phyloP scores from a whole-genome alignment of 2,329 filamentous ascomycete species.

The Hortaea werneckii region DNA sequence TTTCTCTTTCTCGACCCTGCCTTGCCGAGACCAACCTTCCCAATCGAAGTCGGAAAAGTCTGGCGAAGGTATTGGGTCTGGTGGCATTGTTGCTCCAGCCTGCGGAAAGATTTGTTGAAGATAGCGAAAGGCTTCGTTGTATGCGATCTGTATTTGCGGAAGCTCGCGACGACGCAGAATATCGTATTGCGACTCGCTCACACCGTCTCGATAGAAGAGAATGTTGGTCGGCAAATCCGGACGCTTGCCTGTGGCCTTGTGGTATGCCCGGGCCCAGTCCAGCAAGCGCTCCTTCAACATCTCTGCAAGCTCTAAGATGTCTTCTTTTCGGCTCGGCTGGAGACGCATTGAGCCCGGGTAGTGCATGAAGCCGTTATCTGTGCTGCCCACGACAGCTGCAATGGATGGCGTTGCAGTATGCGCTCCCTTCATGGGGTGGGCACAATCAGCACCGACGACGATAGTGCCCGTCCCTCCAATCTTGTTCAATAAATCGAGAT shows the following conservation, averaged over 20 bases:
- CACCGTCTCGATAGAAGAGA: conserved; percentile 5
- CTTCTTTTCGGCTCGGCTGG: conserved; percentile 12
- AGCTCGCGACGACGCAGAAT: background rate
- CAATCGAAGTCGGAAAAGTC: no score
- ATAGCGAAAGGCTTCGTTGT: no score
- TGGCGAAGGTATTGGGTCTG: no score
- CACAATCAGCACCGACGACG: conserved; percentile 35
- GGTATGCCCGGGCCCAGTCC: background rate
- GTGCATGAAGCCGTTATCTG: conserved; percentile 21
- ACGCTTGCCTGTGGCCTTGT: background rate
- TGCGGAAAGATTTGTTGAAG: no score
- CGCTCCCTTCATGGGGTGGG: conserved; percentile 26
- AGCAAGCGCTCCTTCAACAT: background rate
- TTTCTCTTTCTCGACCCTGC: no score
- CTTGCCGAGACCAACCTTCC: no score
- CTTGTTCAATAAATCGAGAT: background rate
- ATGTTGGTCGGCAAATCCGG: background rate
- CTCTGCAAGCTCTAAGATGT: conserved; percentile 1
- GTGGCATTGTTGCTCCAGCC: no score
- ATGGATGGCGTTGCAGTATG: conserved; percentile 27
- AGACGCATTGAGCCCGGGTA: conserved; percentile 29
- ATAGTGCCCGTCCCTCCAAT: conserved; percentile 20
- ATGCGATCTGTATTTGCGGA: no score
- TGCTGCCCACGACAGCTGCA: conserved; percentile 32
- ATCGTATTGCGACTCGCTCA: conserved; percentile 1